Evolutionary conservation across 805 yeast genomes (phyloP).

Genomic region (Cyberlindnera xylosilytica): DNA sequence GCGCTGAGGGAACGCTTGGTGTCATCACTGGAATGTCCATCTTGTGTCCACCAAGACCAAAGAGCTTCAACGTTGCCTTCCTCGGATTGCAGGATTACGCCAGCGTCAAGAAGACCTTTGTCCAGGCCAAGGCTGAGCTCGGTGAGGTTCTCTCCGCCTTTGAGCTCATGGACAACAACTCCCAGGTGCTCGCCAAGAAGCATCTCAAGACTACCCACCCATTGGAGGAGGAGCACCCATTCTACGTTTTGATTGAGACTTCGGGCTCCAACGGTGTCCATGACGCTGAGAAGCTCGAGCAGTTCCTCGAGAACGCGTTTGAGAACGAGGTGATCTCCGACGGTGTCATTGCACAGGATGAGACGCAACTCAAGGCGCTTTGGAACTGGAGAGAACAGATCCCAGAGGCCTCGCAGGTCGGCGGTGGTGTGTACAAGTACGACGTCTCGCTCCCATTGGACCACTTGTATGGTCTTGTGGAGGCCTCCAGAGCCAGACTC

Average conservation of each 20-base stretch:
- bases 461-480: conserved; percentile 78
- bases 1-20: conserved; percentile 92
- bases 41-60: conserved; percentile 86
- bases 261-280: conserved; percentile 94
- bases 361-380: conserved; percentile 72
- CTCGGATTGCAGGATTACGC: conserved; percentile 80
- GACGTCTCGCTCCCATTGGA: conserved; percentile 90
- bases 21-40: conserved; percentile 87
- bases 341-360: conserved; percentile 96
- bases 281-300: conserved; percentile 85
- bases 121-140: conserved; percentile 71
- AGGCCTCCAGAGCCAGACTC: conserved; percentile 66
- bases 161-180: conserved; percentile 84
- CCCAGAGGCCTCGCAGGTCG: conserved; percentile 81
- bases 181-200: conserved; percentile 60
- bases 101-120: conserved; percentile 79
- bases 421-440: conserved; percentile 95
- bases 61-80: conserved; percentile 82
- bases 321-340: conserved; percentile 82
- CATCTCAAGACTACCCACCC: conserved; percentile 70
- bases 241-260: conserved; percentile 89
- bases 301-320: conserved; percentile 80
- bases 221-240: conserved; percentile 78
- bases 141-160: conserved; percentile 88
- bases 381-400: conserved; percentile 97